Evolutionary conservation across 495 filamentous ascomycete species (phyloP), one percentile per base, ranked within the genome.

Genomic region (Lentithecium fluviatile): DNA sequence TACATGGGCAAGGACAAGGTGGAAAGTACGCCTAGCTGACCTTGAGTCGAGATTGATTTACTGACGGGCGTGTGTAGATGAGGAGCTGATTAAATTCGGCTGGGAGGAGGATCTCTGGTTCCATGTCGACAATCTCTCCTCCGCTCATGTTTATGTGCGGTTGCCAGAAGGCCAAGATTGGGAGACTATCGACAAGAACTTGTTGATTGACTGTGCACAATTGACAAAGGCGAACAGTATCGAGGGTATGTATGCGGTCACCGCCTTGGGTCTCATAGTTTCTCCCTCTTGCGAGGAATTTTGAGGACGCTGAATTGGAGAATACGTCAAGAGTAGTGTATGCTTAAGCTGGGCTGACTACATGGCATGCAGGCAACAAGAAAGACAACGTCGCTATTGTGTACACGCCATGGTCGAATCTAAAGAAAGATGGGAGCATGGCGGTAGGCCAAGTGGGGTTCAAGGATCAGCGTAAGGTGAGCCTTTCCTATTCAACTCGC

Each of bases 1-100:
- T 98, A 97, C 71, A 89, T 96, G 29, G 94, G 94, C 70, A 98
- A 97, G 77, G 94, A 98, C 79, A 98, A 98, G 77, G 90, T 96
- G 58, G 94, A 98, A 77, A 98, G 94, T 97, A 81, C 68, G 86
- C 37, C 45, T 21, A 2, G 45, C 19, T 15, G 4, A 43, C 19
- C 19, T 43, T 6, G 15, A 43, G 3, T 15, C 19, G 4, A 43
- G 40, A 3, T 3, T 45, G 32, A 20, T 21, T 25, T 12, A 29
- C 52, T 45, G 8, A 56, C 52, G 38, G 10, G 10, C 29, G 6
- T 43, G 13, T 43, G 40, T 13, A 98, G 94, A 97, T 77, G 95
- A 98, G 79, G 91, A 95, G 67, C 76, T 98, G 65, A 97, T 98
- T 67, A 88, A 90, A 66, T 87, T 87, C 73, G 94, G 94, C 48